A percentile compares a stretch with the other conserved stretches of the same genome.
phyloP scores from a whole-genome alignment of 257 asterid genomes.

The Cordia subcordata region DNA sequence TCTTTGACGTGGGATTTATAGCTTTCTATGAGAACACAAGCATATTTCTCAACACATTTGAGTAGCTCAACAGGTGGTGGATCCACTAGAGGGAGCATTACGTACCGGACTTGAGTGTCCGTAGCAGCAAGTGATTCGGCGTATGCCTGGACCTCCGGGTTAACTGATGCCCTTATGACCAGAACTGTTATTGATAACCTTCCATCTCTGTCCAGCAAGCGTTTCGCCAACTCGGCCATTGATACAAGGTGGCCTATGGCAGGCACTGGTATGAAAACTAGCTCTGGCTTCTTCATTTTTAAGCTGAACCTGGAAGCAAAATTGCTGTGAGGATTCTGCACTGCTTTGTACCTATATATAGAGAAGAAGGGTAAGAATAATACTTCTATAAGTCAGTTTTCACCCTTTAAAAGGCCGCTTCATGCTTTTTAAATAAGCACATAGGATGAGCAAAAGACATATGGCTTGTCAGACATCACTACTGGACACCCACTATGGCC shows the following conservation, averaged over 20 bases:
- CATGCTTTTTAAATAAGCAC: no score
- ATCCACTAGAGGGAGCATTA: constrained; percentile 10
- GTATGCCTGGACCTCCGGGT: constrained; percentile 12
- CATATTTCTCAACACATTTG: constrained; percentile 1
- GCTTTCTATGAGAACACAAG: constrained; percentile 5
- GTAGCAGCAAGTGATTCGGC: not conserved
- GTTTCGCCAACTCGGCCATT: constrained; percentile 14
- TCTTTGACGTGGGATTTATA: constrained; percentile 11
- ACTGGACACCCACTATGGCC: no score
- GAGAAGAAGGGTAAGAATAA: no score
- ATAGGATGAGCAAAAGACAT: no score
- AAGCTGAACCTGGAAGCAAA: no score
- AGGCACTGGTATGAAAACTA: constrained; percentile 18
- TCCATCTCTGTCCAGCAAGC: constrained; percentile 7
- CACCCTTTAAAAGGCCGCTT: no score
- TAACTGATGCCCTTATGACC: constrained; percentile 8
- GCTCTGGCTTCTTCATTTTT: constrained; percentile 5
- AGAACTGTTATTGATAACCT: constrained; percentile 15
- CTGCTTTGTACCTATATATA: no score
- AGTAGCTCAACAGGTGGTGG: constrained; percentile 11
- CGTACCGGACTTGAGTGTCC: constrained; percentile 6
- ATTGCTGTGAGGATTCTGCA: no score
- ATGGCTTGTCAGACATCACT: no score
- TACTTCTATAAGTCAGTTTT: no score
- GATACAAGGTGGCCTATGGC: constrained; percentile 18